These are phyloP conservation scores for Castanea sativa DNA, from an alignment of 306 rosid genomes.

Conservation along the genomic window DNA sequence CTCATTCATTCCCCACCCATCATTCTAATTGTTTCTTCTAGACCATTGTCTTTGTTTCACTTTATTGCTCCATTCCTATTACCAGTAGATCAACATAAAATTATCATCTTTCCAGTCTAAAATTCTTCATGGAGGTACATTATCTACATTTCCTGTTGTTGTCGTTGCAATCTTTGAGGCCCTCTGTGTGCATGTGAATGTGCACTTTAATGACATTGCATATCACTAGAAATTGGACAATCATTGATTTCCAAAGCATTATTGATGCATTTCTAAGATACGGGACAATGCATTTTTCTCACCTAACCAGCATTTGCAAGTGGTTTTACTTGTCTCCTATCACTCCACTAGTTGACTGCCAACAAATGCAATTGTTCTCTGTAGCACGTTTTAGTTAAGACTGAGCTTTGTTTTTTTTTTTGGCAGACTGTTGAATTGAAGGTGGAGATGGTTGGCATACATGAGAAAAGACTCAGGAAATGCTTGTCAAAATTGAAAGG, in stretches of 20 bases:
- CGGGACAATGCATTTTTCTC: no score
- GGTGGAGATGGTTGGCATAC: constrained; percentile 92
- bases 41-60: not conserved
- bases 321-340: not conserved
- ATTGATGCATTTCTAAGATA: no score
- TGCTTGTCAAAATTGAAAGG: constrained; percentile 78
- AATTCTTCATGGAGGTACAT: constrained; percentile 26
- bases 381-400: not conserved
- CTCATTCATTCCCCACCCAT: not conserved
- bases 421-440: constrained; percentile 75
- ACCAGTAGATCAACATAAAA: not conserved
- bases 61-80: constrained; percentile 1
- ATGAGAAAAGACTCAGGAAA: constrained; percentile 84
- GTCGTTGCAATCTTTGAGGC: not conserved
- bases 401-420: not conserved
- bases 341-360: not conserved
- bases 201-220: not conserved
- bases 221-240: not conserved
- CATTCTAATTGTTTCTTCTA: not conserved
- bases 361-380: not conserved
- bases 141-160: not conserved
- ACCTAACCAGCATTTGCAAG: not conserved
- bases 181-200: not conserved
- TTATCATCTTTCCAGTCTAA: constrained; percentile 4
- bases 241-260: not conserved